A percentile compares a stretch with the other conserved stretches of the same genome.
Conservation (phyloP, 768 basidiomycete genomes). For the Boletus huronensis region DNA sequence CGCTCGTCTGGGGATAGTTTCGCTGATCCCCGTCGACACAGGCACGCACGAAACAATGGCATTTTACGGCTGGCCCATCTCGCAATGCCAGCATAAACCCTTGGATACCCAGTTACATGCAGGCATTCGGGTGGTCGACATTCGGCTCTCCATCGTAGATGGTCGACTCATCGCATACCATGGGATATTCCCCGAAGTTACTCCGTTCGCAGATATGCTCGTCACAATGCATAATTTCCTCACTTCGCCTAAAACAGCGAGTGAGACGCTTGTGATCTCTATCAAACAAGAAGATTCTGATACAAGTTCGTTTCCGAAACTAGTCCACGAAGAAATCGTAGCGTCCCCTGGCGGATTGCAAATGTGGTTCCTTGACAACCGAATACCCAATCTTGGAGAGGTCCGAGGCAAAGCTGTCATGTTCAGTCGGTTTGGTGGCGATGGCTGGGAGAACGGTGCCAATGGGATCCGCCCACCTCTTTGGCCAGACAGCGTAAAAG, state of each 20-base stretch:
- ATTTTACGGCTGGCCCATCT: conserved; percentile 80
- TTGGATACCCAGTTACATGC: conserved; percentile 66
- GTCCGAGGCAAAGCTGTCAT: conserved; percentile 82
- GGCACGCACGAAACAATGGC: conserved; percentile 47
- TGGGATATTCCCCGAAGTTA: conserved; percentile 66
- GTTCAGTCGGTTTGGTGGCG: conserved; percentile 74
- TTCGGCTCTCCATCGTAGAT: conserved; percentile 69
- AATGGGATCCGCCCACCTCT: conserved; percentile 82
- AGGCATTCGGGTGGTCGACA: conserved; percentile 80
- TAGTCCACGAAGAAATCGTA: conserved; percentile 64
- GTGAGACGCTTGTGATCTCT: conserved; percentile 80
- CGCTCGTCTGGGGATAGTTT: conserved; percentile 30
- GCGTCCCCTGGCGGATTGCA: conserved; percentile 45
- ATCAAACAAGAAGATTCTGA: conserved; percentile 84
- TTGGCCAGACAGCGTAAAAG: conserved; percentile 79
- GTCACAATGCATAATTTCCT: conserved; percentile 61
- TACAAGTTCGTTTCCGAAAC: conserved; percentile 50
- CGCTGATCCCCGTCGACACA: background rate
- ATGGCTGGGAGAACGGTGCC: conserved; percentile 68
- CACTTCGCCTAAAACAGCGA: conserved; percentile 47
- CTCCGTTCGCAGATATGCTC: conserved; percentile 66
- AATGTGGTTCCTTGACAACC: conserved; percentile 83
- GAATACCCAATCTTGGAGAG: conserved; percentile 77
- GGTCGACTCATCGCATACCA: conserved; percentile 75
- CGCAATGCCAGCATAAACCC: conserved; percentile 75